Evolutionary conservation across 352 stramenopile genomes (phyloP).

Genomic region (Phytophthora tubulina): DNA sequence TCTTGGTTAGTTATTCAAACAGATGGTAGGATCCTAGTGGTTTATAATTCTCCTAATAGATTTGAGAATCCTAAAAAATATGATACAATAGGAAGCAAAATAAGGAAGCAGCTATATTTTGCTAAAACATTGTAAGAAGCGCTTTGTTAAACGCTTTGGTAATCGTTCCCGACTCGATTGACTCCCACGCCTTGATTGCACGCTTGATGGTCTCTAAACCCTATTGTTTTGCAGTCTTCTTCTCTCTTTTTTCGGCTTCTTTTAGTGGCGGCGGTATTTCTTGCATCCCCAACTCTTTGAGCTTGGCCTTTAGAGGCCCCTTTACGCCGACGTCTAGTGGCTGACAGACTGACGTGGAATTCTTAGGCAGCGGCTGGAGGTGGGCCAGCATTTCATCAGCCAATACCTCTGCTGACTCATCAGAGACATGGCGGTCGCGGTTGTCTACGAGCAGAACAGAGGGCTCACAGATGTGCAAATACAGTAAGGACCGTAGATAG

Average conservation of each 20-base stretch:
- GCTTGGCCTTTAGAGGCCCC: constrained; percentile 14
- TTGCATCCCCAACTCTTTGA: constrained; percentile 12
- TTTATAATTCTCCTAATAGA: not conserved
- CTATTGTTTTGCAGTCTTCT: constrained; percentile 14
- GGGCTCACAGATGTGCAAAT: constrained; percentile 9
- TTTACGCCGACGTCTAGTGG: constrained; percentile 33
- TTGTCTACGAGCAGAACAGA: constrained; percentile 22
- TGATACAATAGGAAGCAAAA: not conserved
- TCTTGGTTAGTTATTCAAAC: too few relatives aligned
- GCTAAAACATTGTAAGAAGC: constrained; percentile 18
- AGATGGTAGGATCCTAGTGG: not conserved
- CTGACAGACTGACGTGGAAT: constrained; percentile 27
- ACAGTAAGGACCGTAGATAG: constrained; percentile 24
- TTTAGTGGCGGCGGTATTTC: constrained; percentile 4
- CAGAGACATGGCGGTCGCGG: constrained; percentile 22
- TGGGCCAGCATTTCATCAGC: not conserved
- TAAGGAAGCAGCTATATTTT: constrained; percentile 26
- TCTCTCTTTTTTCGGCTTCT: not conserved
- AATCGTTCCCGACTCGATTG: constrained; percentile 9
- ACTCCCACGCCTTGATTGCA: constrained; percentile 17
- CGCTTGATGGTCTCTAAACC: constrained; percentile 17
- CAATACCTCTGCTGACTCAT: not conserved
- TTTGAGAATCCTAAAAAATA: not conserved
- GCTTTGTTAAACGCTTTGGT: constrained; percentile 25
- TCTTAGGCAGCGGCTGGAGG: constrained; percentile 19